phyloP scores from a whole-genome alignment of 768 basidiomycete species.

The Kockovaella imperatae region DNA sequence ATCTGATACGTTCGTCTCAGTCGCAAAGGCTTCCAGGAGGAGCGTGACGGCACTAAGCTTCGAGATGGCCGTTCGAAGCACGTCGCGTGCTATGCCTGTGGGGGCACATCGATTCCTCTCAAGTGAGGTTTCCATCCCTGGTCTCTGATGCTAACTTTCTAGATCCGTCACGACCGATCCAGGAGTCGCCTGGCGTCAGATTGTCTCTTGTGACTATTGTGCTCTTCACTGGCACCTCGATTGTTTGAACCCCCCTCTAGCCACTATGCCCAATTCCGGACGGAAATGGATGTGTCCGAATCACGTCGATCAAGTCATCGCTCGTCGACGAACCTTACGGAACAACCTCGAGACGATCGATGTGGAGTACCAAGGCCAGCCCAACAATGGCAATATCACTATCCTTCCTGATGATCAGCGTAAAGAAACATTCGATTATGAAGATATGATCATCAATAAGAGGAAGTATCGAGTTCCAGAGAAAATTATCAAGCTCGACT shows the following conservation, averaged over 20 bases:
- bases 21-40: conserved; percentile 81
- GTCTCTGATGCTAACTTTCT: too few species aligned
- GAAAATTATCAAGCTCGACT: conserved; percentile 81
- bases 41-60: conserved; percentile 77
- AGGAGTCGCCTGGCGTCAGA: conserved; percentile 46
- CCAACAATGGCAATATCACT: conserved; percentile 89
- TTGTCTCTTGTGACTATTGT: conserved; percentile 94
- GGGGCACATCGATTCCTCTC: conserved; percentile 60
- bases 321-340: conserved; percentile 72
- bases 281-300: conserved; percentile 99
- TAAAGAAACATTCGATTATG: conserved; percentile 20
- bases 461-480: conserved; percentile 90
- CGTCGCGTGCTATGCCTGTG: conserved; percentile 86
- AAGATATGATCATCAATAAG: conserved; percentile 48
- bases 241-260: conserved; percentile 83
- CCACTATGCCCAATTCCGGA: conserved; percentile 71
- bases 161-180: conserved; percentile 45
- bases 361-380: conserved; percentile 62
- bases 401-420: conserved; percentile 61
- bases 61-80: conserved; percentile 74
- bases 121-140: too few species aligned
- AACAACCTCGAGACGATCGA: conserved; percentile 60
- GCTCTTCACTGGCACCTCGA: conserved; percentile 93
- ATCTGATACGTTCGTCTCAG: conserved; percentile 44
- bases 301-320: conserved; percentile 74